These are phyloP conservation scores for Onygenales sp. DNA, from an alignment of 2,329 filamentous ascomycete genomes.

Conservation along the genomic window DNA sequence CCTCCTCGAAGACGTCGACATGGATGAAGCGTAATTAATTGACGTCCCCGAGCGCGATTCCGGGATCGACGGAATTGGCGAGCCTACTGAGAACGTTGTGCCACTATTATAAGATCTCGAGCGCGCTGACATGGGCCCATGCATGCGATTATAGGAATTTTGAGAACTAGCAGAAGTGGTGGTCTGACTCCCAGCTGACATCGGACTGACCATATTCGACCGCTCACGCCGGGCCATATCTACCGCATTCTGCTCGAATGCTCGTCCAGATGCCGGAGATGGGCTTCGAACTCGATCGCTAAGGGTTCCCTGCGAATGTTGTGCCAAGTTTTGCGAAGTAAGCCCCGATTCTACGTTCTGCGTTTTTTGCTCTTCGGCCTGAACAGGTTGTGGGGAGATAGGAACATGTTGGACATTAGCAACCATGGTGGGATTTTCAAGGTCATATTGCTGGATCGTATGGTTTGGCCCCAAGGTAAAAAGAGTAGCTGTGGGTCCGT, in stretches of 20 bases:
- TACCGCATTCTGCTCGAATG: conserved; percentile 55
- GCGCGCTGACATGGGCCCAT: conserved; percentile 24
- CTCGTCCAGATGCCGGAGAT: conserved; percentile 59
- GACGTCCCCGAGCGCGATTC: conserved; percentile 35
- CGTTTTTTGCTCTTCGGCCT: conserved; percentile 50
- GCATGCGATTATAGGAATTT: conserved; percentile 28
- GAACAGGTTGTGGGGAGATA: conserved; percentile 66
- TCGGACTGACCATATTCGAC: conserved; percentile 60
- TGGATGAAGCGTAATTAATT: conserved; percentile 29
- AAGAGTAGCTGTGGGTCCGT: conserved; percentile 79
- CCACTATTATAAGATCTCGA: conserved; percentile 34
- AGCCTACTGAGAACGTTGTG: conserved; percentile 37
- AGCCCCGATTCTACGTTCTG: conserved; percentile 2
- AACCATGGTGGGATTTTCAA: conserved; percentile 77
- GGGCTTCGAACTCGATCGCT: conserved; percentile 62
- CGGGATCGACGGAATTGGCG: conserved; percentile 17
- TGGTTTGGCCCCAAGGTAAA: conserved; percentile 85
- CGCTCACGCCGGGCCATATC: conserved; percentile 53
- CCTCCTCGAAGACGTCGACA: conserved; percentile 40
- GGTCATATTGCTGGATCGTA: conserved; percentile 88
- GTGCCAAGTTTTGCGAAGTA: conserved; percentile 6
- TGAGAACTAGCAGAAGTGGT: conserved; percentile 54
- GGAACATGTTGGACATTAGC: conserved; percentile 81
- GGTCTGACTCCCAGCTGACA: conserved; percentile 49
- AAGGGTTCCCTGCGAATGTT: conserved; percentile 31